Base-by-base conservation (phyloP, 2,329 filamentous ascomycete genomes). In the Verticillium alfalfae region DNA sequence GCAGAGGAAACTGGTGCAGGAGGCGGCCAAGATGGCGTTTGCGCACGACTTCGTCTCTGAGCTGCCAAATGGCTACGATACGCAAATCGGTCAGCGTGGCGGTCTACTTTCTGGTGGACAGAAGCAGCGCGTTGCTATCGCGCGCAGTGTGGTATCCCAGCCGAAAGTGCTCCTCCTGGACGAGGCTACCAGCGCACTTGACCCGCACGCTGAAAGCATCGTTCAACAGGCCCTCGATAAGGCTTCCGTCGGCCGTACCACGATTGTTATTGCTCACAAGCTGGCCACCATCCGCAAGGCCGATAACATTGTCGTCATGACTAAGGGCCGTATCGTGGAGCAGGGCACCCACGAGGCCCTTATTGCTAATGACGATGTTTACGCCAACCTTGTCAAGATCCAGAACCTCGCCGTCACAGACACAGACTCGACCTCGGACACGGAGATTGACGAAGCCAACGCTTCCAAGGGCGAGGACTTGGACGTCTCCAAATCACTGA, bases 41-140 rank as follows among this genome's bases (percentile, higher is more conserved):
- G 80, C 80, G 3, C 72, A 79, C 61, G 78, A 79, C 16, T 83
- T 82, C 61, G 78, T 83, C 41, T 67, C 71, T 2, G 70, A 73
- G n/a, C 70, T 83, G 1, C 79, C 80, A 3, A 66, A 74, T 66
- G 81, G 81, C 7, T 88, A 87, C 66, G 76, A 81, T 0, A 86
- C 86, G 0, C 72, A 78, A 9, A 82, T 89, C 6, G 86, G 87
- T 2, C 84, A 88, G 66, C 79, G 81, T 9, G 87, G 84, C 1
- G 81, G 83, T 37, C 83, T 85, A 61, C 73, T 89, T 1, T 86
- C 82, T 10, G 86, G 87, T n/a, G 88, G 87, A 1, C 87, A 90
- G 66, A 79, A 85, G 56, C 87, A 90, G 66, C 79, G 87, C 10
- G 78, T 90, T 31, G 83, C 86, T 0, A 89, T 90, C 61, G 76